These are phyloP conservation scores for Fusarium sp. DNA, from an alignment of 2,329 filamentous ascomycete species.

Conservation along the genomic window DNA sequence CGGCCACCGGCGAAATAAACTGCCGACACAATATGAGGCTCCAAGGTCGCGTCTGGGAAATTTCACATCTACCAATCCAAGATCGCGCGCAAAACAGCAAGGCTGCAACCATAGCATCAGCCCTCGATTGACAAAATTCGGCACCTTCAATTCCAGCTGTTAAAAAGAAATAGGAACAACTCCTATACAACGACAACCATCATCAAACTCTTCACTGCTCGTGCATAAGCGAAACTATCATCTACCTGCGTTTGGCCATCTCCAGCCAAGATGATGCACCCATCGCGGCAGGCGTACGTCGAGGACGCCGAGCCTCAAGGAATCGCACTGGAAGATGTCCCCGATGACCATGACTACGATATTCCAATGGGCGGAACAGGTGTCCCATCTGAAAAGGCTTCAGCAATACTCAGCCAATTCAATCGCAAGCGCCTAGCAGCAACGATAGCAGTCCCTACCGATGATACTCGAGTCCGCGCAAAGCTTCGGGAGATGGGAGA, in stretches of 20 bases:
- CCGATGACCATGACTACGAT: constrained; percentile 84
- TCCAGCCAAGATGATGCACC: constrained; percentile 74
- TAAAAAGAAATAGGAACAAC: background rate
- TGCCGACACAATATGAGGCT: constrained; percentile 29
- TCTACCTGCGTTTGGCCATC: background rate
- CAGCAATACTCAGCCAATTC: constrained; percentile 87
- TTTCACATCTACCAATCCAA: constrained; percentile 37
- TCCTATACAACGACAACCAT: background rate
- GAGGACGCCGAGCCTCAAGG: constrained; percentile 77
- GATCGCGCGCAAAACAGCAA: constrained; percentile 21
- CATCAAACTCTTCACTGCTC: background rate
- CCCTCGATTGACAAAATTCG: background rate
- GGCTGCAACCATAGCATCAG: constrained; percentile 13
- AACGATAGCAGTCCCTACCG: constrained; percentile 90
- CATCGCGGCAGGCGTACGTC: constrained; percentile 90
- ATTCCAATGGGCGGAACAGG: constrained; percentile 73
- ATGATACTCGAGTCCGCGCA: constrained; percentile 85
- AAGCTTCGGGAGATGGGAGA: constrained; percentile 88
- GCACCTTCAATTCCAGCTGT: background rate
- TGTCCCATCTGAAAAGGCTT: constrained; percentile 82
- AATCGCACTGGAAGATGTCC: constrained; percentile 62
- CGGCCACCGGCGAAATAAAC: constrained; percentile 45
- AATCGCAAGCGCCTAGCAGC: constrained; percentile 90
- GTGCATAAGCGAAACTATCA: background rate
- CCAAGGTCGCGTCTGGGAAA: constrained; percentile 36